Evolutionary conservation across 371 early-diverging fungal genomes (phyloP).

Genomic region (Saksenaea vasiformis): DNA sequence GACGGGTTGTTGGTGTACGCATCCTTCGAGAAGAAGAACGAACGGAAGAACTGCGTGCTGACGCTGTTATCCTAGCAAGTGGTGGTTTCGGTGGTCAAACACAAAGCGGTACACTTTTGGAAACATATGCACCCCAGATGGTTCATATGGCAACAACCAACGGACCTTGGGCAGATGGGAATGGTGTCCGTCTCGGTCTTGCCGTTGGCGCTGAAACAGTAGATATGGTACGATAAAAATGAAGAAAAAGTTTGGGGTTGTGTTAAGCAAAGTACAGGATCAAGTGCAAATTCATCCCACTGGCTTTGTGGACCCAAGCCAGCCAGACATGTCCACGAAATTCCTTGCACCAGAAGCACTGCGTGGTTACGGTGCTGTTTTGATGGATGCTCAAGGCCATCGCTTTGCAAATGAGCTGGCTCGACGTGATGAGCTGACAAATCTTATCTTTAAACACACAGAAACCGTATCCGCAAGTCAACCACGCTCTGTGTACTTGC

Average conservation of each 20-base stretch:
- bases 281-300: constrained; percentile 85
- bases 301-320: constrained; percentile 74
- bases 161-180: constrained; percentile 83
- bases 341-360: constrained; percentile 84
- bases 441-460: constrained; percentile 42
- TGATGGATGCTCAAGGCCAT: constrained; percentile 65
- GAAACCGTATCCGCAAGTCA: constrained; percentile 9
- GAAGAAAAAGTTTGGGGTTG: background rate
- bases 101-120: constrained; percentile 27
- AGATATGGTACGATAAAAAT: constrained; percentile 66
- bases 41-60: constrained; percentile 27
- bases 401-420: constrained; percentile 79
- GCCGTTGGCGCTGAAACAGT: constrained; percentile 65
- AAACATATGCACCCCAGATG: constrained; percentile 64
- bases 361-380: constrained; percentile 78
- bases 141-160: constrained; percentile 77
- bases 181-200: constrained; percentile 72
- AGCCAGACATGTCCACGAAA: constrained; percentile 63
- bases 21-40: background rate
- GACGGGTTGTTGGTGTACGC: constrained; percentile 23
- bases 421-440: constrained; percentile 61
- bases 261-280: constrained; percentile 23
- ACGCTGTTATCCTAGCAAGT: constrained; percentile 34
- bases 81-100: constrained; percentile 42
- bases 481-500: constrained; percentile 42